These are phyloP conservation scores for Mucor indicus DNA, from an alignment of 371 early-diverging fungal species.

Conservation along the genomic window DNA sequence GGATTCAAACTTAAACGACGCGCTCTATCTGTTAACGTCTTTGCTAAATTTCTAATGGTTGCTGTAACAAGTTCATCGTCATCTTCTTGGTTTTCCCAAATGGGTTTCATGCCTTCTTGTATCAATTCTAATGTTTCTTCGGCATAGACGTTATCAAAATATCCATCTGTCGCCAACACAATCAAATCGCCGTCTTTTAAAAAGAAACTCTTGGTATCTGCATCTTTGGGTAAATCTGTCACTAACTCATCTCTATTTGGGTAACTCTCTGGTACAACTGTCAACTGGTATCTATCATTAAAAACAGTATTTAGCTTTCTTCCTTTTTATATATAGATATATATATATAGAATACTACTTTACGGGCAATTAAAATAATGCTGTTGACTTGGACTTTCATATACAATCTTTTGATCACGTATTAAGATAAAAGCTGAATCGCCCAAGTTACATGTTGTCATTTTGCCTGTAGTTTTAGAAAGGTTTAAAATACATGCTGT, in stretches of 20 bases:
- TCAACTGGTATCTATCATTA: constrained; percentile 58
- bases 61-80: constrained; percentile 40
- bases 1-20: constrained; percentile 54
- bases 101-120: constrained; percentile 38
- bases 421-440: constrained; percentile 66
- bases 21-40: constrained; percentile 55
- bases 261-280: constrained; percentile 58
- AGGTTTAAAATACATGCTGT: constrained; percentile 67
- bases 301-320: too few relatives aligned
- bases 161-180: constrained; percentile 69
- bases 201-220: constrained; percentile 54
- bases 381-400: constrained; percentile 66
- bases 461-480: constrained; percentile 59
- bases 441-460: constrained; percentile 63
- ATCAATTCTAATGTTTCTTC: constrained; percentile 59
- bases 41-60: constrained; percentile 51
- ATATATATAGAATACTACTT: constrained; percentile 4
- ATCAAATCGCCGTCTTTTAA: constrained; percentile 68
- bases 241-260: constrained; percentile 55
- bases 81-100: constrained; percentile 10
- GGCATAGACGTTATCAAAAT: constrained; percentile 68
- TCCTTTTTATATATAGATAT: background rate
- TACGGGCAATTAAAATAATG: constrained; percentile 75
- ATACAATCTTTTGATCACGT: constrained; percentile 56
- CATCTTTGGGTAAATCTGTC: constrained; percentile 65